A percentile compares a stretch with the other conserved stretches of the same genome.
phyloP scores from a whole-genome alignment of 306 rosid species.

The Cicer yamashitae region DNA sequence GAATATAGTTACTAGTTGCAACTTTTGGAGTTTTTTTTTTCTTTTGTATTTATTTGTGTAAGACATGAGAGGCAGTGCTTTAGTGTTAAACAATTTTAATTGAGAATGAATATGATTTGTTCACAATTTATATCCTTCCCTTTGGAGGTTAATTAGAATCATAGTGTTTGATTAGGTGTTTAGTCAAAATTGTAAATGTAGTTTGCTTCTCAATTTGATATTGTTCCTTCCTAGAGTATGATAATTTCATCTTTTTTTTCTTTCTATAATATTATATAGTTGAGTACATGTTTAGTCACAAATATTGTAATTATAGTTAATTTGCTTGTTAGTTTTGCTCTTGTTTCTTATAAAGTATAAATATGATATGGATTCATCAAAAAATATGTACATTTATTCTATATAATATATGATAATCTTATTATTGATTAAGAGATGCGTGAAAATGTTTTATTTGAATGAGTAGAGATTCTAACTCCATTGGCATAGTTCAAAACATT shows the following conservation, averaged over 20 bases:
- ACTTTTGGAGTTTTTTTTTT: slow-evolving; percentile 38
- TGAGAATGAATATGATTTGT: slow-evolving; percentile 43
- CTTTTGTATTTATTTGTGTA: slow-evolving; percentile 29
- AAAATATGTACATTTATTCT: too few species aligned
- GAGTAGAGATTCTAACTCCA: too few species aligned
- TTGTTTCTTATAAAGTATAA: not conserved
- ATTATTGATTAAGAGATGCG: too few species aligned
- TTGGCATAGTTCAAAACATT: too few species aligned
- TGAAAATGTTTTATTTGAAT: too few species aligned
- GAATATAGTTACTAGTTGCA: slow-evolving; percentile 44
- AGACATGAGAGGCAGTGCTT: slow-evolving; percentile 36
- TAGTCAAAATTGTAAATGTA: slow-evolving; percentile 43
- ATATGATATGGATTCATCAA: too few species aligned
- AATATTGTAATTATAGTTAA: slow-evolving; percentile 36
- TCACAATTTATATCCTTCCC: slow-evolving; percentile 36
- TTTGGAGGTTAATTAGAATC: slow-evolving; percentile 37
- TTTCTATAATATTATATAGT: too few species aligned
- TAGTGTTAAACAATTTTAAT: slow-evolving; percentile 43
- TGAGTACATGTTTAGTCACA: slow-evolving; percentile 26
- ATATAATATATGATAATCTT: too few species aligned
- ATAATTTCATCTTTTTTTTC: too few species aligned
- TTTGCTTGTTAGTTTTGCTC: not conserved
- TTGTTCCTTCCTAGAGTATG: not conserved
- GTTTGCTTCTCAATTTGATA: slow-evolving; percentile 29
- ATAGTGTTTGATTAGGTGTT: slow-evolving; percentile 16